These are phyloP conservation scores for Cercospora nicotianae DNA, from an alignment of 2,329 filamentous ascomycete genomes.

Conservation along the genomic window DNA sequence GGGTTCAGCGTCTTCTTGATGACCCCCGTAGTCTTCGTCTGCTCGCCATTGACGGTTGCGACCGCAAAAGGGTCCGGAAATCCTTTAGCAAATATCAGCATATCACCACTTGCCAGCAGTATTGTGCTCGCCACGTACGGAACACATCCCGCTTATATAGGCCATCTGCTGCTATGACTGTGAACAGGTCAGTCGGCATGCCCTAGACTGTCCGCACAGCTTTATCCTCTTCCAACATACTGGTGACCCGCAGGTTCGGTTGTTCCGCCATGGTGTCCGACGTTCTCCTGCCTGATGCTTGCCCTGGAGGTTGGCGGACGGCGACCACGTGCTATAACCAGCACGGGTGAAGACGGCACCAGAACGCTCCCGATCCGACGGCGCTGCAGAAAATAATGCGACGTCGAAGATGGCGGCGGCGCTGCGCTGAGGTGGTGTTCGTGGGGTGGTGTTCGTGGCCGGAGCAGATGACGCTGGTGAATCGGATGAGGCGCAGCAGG, in stretches of 20 bases:
- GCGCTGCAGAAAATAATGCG: background rate
- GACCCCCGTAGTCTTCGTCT: slow-evolving; percentile 95
- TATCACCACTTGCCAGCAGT: slow-evolving; percentile 7
- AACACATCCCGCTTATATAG: slow-evolving; percentile 99
- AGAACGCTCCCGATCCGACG: background rate
- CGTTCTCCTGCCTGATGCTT: background rate
- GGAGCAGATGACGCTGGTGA: slow-evolving; percentile 1
- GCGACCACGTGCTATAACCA: background rate
- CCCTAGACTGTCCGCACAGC: background rate
- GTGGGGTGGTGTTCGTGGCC: slow-evolving; percentile 1
- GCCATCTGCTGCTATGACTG: slow-evolving; percentile 97
- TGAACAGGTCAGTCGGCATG: slow-evolving; percentile 28
- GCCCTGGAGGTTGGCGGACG: background rate
- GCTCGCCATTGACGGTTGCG: slow-evolving; percentile 93
- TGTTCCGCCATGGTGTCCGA: slow-evolving; percentile 41
- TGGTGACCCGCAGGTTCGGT: slow-evolving; percentile 87
- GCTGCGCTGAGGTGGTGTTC: background rate
- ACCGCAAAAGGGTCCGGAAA: slow-evolving; percentile 98
- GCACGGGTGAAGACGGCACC: background rate
- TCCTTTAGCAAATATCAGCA: slow-evolving; percentile 55
- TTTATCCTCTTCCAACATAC: slow-evolving; percentile 55
- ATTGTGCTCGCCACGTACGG: slow-evolving; percentile 61
- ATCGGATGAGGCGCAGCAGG: slow-evolving; percentile 1
- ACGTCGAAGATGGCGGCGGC: background rate
- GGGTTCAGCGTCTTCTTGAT: slow-evolving; percentile 97